phyloP scores from a whole-genome alignment of 2,329 filamentous ascomycete species.

The Aschersonia sp. region DNA sequence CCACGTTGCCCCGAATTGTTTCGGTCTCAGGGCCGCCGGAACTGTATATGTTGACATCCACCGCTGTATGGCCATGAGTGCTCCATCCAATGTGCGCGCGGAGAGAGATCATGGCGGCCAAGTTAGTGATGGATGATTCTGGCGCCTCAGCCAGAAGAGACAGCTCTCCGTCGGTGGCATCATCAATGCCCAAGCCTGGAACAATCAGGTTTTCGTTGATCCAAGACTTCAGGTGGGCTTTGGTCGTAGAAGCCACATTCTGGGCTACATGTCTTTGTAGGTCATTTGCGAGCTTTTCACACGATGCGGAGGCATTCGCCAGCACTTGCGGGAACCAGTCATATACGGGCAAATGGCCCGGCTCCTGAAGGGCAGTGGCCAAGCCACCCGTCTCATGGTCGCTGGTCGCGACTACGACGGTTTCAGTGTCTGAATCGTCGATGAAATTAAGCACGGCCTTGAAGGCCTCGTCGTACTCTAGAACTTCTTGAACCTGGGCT shows the following conservation, averaged over 20 bases:
- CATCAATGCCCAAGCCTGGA: conserved; percentile 59
- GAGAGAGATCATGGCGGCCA: conserved; percentile 76
- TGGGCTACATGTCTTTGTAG: conserved; percentile 44
- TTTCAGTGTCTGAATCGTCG: conserved; percentile 55
- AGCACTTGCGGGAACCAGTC: conserved; percentile 75
- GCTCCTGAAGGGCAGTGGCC: conserved; percentile 56
- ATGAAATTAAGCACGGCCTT: conserved; percentile 74
- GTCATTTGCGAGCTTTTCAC: conserved; percentile 52
- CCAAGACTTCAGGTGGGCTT: conserved; percentile 40
- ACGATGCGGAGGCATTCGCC: conserved; percentile 60
- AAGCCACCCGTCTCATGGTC: conserved; percentile 96
- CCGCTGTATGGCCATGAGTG: conserved; percentile 84
- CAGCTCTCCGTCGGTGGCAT: conserved; percentile 61
- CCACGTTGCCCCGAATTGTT: conserved; percentile 67
- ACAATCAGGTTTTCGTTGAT: conserved; percentile 54
- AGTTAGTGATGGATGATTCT: conserved; percentile 37
- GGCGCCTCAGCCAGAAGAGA: conserved; percentile 45
- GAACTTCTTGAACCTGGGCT: conserved; percentile 76
- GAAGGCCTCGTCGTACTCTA: conserved; percentile 89
- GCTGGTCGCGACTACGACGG: conserved; percentile 76
- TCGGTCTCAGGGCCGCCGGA: conserved; percentile 51
- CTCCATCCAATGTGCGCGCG: conserved; percentile 87
- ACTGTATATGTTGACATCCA: conserved; percentile 94
- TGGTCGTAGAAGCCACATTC: conserved; percentile 14
- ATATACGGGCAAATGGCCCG: conserved; percentile 39